Evolutionary conservation across 2,329 filamentous ascomycete genomes (phyloP), one percentile per base, ranked within the genome.

Genomic region (Monosporascus sp.): DNA sequence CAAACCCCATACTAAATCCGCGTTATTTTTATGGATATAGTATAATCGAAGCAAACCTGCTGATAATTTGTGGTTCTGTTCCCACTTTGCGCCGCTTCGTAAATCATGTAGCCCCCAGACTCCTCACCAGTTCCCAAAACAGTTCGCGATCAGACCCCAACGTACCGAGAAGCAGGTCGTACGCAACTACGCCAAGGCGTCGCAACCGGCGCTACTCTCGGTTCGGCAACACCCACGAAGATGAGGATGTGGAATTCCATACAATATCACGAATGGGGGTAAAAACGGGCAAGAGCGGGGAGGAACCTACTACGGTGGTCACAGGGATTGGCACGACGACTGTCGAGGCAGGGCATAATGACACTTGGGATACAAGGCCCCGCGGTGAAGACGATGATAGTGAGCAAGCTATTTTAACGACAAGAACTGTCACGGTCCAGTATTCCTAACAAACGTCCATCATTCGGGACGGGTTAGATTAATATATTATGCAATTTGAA

Each of bases 11-110:
- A 15, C 17, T n/a, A 14, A 26, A 2, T 20, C 17, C 7, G 9
- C 1, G 5, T 3, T n/a, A 15, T 40, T 14, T 17, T 6, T 26
- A 20, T n/a, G 5, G n/a, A 24, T 47, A 49, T 31, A 65, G 62
- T 18, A 55, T 65, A 41, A 49, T 67, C 35, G 65, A 67, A 48
- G 54, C 60, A 8, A 68, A 68, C 51, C 58, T 68, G 14, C 57
- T 67, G 48, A 53, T 68, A 48, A 62, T 68, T 37, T 66, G 63
- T 55, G 63, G 58, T 53, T 61, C 60, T 49, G 50, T 67, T 8
- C 60, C 65, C 5, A 66, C 64, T n/a, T 48, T 67, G 15, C 61
- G 60, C 37, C 55, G 58, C 15, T 68, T 66, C 54, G 51, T 65
- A 28, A 51, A 49, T 7, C 58, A 65, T 51, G 53, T 62, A 5